Percentiles rank a stretch among this genome's conserved stretches.
Evolutionary conservation across 2,329 filamentous ascomycete genomes (phyloP).

Genomic region (Xylaria sp.): DNA sequence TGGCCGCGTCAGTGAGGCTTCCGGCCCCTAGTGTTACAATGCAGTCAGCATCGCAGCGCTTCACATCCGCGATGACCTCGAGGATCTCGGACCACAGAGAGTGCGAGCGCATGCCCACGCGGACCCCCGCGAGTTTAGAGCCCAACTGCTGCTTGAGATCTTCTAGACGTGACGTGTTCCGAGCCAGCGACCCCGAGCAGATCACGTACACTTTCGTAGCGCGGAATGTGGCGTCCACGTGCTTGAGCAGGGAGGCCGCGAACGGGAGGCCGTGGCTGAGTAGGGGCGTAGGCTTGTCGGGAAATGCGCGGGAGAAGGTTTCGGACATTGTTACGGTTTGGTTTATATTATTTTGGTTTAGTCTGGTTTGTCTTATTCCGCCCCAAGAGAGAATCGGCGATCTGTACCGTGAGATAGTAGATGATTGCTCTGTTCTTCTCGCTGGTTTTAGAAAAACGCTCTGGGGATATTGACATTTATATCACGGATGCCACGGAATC

Average conservation of each 20-base stretch:
- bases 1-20: constrained; percentile 66
- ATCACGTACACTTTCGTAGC: constrained; percentile 62
- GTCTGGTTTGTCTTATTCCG: too few relatives aligned
- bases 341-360: not conserved
- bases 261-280: constrained; percentile 62
- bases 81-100: constrained; percentile 65
- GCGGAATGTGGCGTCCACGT: constrained; percentile 57
- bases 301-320: constrained; percentile 30
- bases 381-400: not conserved
- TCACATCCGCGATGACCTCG: constrained; percentile 57
- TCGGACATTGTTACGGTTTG: constrained; percentile 6
- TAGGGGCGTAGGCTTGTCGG: constrained; percentile 36
- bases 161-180: constrained; percentile 58
- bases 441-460: not conserved
- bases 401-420: not conserved
- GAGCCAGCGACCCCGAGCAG: constrained; percentile 60
- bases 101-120: constrained; percentile 64
- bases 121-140: constrained; percentile 56
- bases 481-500: not conserved
- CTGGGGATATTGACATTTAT: too few relatives aligned
- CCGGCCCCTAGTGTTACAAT: constrained; percentile 66
- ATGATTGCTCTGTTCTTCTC: not conserved
- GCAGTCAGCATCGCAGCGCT: constrained; percentile 56
- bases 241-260: constrained; percentile 56
- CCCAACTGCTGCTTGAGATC: constrained; percentile 56